Evolutionary conservation across 768 basidiomycete genomes (phyloP).

Genomic region (Boletus vermiculosoides): DNA sequence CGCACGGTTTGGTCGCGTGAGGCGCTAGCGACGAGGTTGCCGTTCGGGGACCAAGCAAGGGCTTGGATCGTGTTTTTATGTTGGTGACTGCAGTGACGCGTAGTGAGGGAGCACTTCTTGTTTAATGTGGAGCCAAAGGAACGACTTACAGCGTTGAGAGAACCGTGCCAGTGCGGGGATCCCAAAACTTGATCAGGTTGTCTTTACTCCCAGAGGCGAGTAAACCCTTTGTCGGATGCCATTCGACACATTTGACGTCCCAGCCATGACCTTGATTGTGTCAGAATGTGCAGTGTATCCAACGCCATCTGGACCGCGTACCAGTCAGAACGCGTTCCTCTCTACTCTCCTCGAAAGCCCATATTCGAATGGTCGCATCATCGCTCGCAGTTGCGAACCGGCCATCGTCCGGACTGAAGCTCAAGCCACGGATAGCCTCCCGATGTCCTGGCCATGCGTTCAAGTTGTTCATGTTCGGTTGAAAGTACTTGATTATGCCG

Average conservation of each 20-base stretch:
- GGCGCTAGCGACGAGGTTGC: constrained; percentile 90
- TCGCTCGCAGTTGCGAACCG: constrained; percentile 95
- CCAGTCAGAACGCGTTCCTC: constrained; percentile 89
- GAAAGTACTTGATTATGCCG: constrained; percentile 98
- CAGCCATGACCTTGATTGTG: constrained; percentile 85
- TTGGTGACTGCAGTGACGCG: constrained; percentile 62
- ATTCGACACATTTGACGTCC: constrained; percentile 98
- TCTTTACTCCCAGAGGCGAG: constrained; percentile 96
- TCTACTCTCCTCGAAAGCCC: constrained; percentile 89
- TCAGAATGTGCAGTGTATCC: neutral
- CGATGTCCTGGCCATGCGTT: constrained; percentile 91
- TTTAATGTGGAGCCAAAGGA: neutral
- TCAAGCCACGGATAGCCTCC: constrained; percentile 91
- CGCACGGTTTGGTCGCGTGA: constrained; percentile 93
- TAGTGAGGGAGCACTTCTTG: neutral
- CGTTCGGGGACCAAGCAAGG: constrained; percentile 90
- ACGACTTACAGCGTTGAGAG: constrained; percentile 81
- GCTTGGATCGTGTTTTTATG: constrained; percentile 98
- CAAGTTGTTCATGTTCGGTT: constrained; percentile 98
- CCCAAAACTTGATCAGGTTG: constrained; percentile 99
- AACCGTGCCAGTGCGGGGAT: constrained; percentile 88
- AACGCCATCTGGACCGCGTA: constrained; percentile 20
- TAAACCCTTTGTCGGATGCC: constrained; percentile 97
- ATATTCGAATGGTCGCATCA: constrained; percentile 91
- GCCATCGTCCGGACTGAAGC: constrained; percentile 89